Evolutionary conservation across 202 grass and related monocot species (phyloP).

Genomic region (Schoenoplectus tabernaemontani): DNA sequence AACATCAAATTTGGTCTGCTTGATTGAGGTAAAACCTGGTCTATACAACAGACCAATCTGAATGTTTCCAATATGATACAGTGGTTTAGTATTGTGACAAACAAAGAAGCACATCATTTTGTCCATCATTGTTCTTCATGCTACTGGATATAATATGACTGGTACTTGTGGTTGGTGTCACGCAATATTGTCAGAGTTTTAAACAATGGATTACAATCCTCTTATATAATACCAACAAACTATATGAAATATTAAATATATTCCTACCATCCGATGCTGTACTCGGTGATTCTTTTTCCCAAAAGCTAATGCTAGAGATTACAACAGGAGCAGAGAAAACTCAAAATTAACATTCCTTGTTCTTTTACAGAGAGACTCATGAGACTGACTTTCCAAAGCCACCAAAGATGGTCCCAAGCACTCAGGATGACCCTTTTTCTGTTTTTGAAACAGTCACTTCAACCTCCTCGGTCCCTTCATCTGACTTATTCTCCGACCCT

Average conservation of each 20-base stretch:
- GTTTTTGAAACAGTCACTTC: slow-evolving; percentile 52
- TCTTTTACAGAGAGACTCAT: slow-evolving; percentile 50
- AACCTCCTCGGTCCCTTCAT: slow-evolving; percentile 33
- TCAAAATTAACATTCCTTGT: not conserved
- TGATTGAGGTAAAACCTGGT: not conserved
- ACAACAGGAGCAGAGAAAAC: not conserved
- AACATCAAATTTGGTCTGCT: not conserved
- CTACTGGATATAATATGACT: not conserved
- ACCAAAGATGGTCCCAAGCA: slow-evolving; percentile 31
- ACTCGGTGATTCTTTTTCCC: not conserved
- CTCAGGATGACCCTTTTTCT: slow-evolving; percentile 57
- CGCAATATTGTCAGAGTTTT: not conserved
- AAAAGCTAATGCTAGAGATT: slow-evolving; percentile 1
- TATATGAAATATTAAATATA: not conserved
- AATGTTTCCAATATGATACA: not conserved
- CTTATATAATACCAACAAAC: not conserved
- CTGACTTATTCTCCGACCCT: slow-evolving; percentile 46
- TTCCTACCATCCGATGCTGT: not conserved
- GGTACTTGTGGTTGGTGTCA: not conserved
- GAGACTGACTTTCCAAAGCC: slow-evolving; percentile 32
- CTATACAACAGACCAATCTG: not conserved
- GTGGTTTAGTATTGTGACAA: not conserved
- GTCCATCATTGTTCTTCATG: not conserved
- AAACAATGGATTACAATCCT: not conserved
- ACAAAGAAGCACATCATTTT: not conserved